These are phyloP conservation scores for Neurospora sp. DNA, from an alignment of 495 filamentous ascomycete species.

Conservation along the genomic window DNA sequence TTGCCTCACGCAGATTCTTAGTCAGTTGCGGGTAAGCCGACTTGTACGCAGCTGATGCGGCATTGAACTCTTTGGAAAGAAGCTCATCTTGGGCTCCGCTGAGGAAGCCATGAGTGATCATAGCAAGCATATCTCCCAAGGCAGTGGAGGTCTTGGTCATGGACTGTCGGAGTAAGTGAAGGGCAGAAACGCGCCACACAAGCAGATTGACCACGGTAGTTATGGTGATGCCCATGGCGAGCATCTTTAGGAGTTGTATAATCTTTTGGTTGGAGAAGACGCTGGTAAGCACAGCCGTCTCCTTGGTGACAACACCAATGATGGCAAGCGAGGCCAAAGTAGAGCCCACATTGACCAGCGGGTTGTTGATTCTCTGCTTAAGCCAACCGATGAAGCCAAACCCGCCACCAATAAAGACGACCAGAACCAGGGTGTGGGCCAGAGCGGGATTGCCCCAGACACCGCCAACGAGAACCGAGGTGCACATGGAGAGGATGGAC, in stretches of 20 bases:
- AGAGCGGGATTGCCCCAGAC: slow-evolving; percentile 52
- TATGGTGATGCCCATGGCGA: slow-evolving; percentile 72
- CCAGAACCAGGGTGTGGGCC: slow-evolving; percentile 71
- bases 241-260: slow-evolving; percentile 79
- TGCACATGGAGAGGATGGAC: slow-evolving; percentile 76
- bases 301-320: slow-evolving; percentile 87
- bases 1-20: slow-evolving; percentile 77
- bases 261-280: slow-evolving; percentile 76
- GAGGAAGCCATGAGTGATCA: slow-evolving; percentile 78
- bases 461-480: slow-evolving; percentile 64
- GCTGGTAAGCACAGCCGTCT: slow-evolving; percentile 72
- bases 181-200: slow-evolving; percentile 73
- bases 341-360: slow-evolving; percentile 83
- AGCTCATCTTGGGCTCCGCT: slow-evolving; percentile 77
- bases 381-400: slow-evolving; percentile 87
- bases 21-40: slow-evolving; percentile 61
- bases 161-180: slow-evolving; percentile 61
- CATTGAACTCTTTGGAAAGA: slow-evolving; percentile 48
- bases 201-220: slow-evolving; percentile 69
- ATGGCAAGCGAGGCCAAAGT: slow-evolving; percentile 84
- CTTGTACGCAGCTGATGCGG: slow-evolving; percentile 55
- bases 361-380: slow-evolving; percentile 78
- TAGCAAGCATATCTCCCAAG: slow-evolving; percentile 68
- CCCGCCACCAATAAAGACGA: slow-evolving; percentile 82
- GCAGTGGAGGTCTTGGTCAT: slow-evolving; percentile 67